phyloP scores from a whole-genome alignment of 2,329 filamentous ascomycete species.

The Colletotrichum cereale region DNA sequence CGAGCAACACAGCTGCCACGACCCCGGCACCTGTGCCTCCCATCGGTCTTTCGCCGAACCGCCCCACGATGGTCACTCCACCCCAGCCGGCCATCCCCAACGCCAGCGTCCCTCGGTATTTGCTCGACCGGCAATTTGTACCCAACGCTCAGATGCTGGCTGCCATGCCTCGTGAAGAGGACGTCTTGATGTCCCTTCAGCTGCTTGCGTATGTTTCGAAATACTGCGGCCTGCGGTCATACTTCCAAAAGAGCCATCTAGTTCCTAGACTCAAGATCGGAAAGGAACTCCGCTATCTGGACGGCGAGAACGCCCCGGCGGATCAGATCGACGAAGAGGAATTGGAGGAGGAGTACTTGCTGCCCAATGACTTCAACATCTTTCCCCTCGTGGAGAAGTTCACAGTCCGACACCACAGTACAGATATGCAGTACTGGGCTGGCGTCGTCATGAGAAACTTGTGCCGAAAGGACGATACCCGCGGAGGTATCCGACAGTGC shows the following conservation, averaged over 20 bases:
- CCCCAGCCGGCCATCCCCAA: conserved; percentile 80
- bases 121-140: conserved; percentile 78
- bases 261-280: conserved; percentile 93
- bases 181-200: conserved; percentile 97
- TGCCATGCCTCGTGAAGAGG: conserved; percentile 95
- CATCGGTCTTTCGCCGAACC: conserved; percentile 80
- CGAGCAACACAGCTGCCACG: conserved; percentile 82
- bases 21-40: conserved; percentile 74
- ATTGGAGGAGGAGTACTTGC: conserved; percentile 86
- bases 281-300: conserved; percentile 83
- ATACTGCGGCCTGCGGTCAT: conserved; percentile 95
- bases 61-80: conserved; percentile 77
- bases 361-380: conserved; percentile 97
- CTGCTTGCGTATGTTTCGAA: conserved; percentile 98
- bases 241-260: conserved; percentile 94
- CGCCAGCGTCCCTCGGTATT: conserved; percentile 81
- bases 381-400: conserved; percentile 99
- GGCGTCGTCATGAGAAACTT: conserved; percentile 99
- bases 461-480: conserved; percentile 95
- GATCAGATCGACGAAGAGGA: conserved; percentile 68
- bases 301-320: conserved; percentile 70
- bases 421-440: conserved; percentile 99
- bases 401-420: conserved; percentile 92
- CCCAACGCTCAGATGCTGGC: conserved; percentile 82
- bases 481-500: conserved; percentile 95